phyloP scores from a whole-genome alignment of 306 rosid genomes.

The Castanea mollissima region DNA sequence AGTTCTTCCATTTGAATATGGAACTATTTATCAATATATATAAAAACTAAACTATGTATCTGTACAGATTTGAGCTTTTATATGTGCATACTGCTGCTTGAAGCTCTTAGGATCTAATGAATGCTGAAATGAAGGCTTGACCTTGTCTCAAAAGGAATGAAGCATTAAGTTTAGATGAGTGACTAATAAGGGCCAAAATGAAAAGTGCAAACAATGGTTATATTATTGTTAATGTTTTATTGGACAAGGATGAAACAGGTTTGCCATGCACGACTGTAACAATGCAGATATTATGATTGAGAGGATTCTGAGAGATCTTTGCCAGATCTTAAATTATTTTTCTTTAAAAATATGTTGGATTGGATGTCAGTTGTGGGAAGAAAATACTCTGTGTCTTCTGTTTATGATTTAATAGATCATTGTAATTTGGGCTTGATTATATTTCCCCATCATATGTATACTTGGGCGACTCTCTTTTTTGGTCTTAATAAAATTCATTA shows the following conservation, averaged over 20 bases:
- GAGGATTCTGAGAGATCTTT: too few species aligned
- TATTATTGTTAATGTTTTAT: too few species aligned
- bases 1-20: neutral
- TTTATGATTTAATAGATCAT: too few species aligned
- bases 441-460: too few species aligned
- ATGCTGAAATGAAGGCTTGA: neutral
- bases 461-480: too few species aligned
- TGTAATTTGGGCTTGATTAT: too few species aligned
- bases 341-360: too few species aligned
- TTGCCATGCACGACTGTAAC: neutral
- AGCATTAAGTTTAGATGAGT: neutral
- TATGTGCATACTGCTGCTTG: neutral
- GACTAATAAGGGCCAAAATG: neutral
- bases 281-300: neutral
- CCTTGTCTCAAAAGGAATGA: neutral
- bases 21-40: too few species aligned
- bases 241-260: neutral
- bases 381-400: too few species aligned
- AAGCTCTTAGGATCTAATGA: neutral
- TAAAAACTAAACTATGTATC: neutral
- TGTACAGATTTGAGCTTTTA: neutral
- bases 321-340: too few species aligned
- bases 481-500: too few species aligned
- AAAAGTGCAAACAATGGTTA: neutral
- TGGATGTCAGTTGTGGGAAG: too few species aligned